Evolutionary conservation across 2,329 filamentous ascomycete genomes (phyloP).

Genomic region (Exserohilum turcica): DNA sequence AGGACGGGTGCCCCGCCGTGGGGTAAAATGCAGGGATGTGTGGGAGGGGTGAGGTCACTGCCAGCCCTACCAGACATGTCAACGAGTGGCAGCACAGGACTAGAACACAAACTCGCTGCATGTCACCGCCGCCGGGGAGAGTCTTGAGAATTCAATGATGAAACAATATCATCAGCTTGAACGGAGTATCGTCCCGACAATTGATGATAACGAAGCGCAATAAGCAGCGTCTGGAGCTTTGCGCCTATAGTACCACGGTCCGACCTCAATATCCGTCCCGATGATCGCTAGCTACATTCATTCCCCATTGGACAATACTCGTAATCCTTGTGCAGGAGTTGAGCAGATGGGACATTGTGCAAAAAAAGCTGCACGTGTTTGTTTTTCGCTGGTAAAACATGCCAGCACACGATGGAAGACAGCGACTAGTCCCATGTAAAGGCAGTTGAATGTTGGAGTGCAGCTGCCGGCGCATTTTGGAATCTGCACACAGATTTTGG

Average conservation of each 20-base stretch:
- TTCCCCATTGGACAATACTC: slow-evolving; percentile 9
- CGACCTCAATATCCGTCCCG: slow-evolving; percentile 1
- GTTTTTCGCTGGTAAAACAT: slow-evolving; percentile 3
- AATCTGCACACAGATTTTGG: too few relatives aligned
- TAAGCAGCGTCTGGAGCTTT: neutral
- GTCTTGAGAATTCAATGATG: too few relatives aligned
- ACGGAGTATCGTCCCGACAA: slow-evolving; percentile 5
- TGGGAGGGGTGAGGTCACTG: slow-evolving; percentile 13
- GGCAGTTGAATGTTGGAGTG: too few relatives aligned
- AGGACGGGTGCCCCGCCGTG: slow-evolving; percentile 23
- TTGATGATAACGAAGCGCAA: neutral
- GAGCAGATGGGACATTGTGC: slow-evolving; percentile 1
- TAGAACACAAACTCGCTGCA: neutral
- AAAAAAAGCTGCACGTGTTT: slow-evolving; percentile 1
- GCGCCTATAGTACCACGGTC: slow-evolving; percentile 1
- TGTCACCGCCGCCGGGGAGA: neutral
- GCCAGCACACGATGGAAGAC: slow-evolving; percentile 1
- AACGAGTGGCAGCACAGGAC: neutral
- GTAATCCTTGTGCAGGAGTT: neutral
- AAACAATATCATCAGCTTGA: neutral
- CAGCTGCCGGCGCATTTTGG: too few relatives aligned
- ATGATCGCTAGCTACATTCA: slow-evolving; percentile 2
- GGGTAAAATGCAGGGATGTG: slow-evolving; percentile 24
- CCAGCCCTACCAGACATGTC: slow-evolving; percentile 22
- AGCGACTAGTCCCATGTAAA: too few relatives aligned